Base-by-base conservation (phyloP, 495 filamentous ascomycete species). In the Aspergillus cristatus region DNA sequence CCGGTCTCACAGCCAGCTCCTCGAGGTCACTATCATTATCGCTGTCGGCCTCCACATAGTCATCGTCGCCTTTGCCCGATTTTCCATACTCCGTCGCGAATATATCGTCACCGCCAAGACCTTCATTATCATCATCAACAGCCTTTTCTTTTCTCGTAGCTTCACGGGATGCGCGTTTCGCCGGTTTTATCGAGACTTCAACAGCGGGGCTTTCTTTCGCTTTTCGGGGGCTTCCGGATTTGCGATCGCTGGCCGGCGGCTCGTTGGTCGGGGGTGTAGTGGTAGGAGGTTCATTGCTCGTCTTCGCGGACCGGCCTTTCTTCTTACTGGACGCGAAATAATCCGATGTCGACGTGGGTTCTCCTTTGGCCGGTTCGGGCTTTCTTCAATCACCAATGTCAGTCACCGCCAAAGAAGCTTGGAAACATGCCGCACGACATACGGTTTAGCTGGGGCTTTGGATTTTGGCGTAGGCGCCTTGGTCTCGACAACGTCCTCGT, bases 91-190 rank as follows among this genome's bases (percentile, higher is more conserved):
- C 79, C 0, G 75, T 73, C 1, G 75, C 76, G 51, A 80, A 82
- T 12, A 87, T 82, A 46, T 89, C 83, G 41, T 87, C 83, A 10
- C 69, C 77, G 4, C 70, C 81, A 37, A 82, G 74, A n/a, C 67
- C 75, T 35, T 80, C 81, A n/a, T n/a, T n/a, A 25, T 70, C 66
- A 7, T 80, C 73, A 36, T 77, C 40, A 22, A 71, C 60, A 18
- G 62, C 42, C 31, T 37, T 42, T 39, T 47, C 40, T 34, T 54
- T 53, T 28, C 62, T 58, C 13, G 57, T 46, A 20, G 63, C 59
- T 14, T 48, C 47, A 3, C 56, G 57, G 25, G 55, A 25, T 5
- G 41, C 40, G 42, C 59, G 60, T 49, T 68, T 50, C 32, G 54
- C 22, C 1, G 54, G 35, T 6, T 40, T 30, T 20, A 14, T 15